Base-by-base conservation (phyloP, 306 rosid species). In the Rosa rugosa region DNA sequence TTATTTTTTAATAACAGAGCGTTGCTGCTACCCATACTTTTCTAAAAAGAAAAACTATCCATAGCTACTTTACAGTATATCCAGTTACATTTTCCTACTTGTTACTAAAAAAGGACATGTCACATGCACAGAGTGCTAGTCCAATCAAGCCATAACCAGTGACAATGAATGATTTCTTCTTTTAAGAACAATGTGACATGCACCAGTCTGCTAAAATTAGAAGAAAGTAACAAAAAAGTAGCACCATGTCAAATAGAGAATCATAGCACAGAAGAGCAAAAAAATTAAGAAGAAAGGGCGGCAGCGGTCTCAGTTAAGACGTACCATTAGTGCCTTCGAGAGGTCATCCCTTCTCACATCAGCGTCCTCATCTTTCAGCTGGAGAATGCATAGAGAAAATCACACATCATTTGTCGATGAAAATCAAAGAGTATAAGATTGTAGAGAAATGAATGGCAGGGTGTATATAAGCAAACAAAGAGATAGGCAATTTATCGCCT, bases 301-400 rank as follows among this genome's bases (percentile, higher is more conserved):
- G 69, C 18, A 41, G 13, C 36, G 81, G 69, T 68, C 31, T 64
- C 75, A 84, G 75, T 68, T 65, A 34, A 78, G 85, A 75, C 80
- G 31, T 93, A 95, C 99, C 99, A 93, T 91, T 80, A 95, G 81
- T 71, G 96, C 93, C 80, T 77, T 85, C 1, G 98, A 89, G 68
- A 95, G 87, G 85, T 93, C 92, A 80, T 91, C 92, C 87, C 97
- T 90, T 85, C 79, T 90, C 79, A 89, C 88, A 71, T 65, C 85
- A 84, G 80, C 72, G 16, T 93, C 92, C 82, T 86, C 99, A 71
- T 83, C 88, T 34, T 63, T 77, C 83, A 83, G 86, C 98, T 93
- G 90, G 64, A 69, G 25, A 65, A 65, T 49, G 79, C 41, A 74
- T 56, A 84, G 75, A 64, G 44, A 87, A 47, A 87, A 81, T 69